A percentile compares a stretch with the other conserved stretches of the same genome.
These are phyloP conservation scores for Linanthus parryae DNA, from an alignment of 148 eudicot species.

Conservation along the genomic window DNA sequence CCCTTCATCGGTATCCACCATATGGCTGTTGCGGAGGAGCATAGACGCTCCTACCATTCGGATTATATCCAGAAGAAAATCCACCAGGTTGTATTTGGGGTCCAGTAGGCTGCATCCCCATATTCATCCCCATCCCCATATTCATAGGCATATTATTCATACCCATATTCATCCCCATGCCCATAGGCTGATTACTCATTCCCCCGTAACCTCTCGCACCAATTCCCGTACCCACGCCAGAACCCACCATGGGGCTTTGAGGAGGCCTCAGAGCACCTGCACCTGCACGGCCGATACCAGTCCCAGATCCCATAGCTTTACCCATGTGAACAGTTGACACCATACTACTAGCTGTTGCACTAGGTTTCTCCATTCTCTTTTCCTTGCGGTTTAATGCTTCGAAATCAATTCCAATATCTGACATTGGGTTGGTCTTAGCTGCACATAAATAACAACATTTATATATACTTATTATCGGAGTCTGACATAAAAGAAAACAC, in stretches of 20 bases:
- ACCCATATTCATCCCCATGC: conserved; percentile 30
- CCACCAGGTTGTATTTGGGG: conserved; percentile 55
- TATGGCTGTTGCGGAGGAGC: conserved; percentile 73
- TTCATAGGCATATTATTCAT: conserved; percentile 23
- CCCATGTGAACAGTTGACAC: conserved; percentile 14
- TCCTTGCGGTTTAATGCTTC: conserved; percentile 93
- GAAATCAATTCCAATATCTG: conserved; percentile 88
- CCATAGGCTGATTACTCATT: conserved; percentile 22
- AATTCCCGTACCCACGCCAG: conserved; percentile 43
- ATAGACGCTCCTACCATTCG: conserved; percentile 64
- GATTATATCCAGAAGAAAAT: conserved; percentile 59
- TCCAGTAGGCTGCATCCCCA: conserved; percentile 47
- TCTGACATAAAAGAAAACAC: no score
- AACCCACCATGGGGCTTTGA: conserved; percentile 46
- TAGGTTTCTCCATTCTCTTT: conserved; percentile 87
- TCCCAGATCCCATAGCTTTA: conserved; percentile 32
- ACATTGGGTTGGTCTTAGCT: conserved; percentile 83
- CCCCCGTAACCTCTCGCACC: conserved; percentile 25
- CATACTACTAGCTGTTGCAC: conserved; percentile 22
- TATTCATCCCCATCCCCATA: conserved; percentile 29
- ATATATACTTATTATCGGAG: no score
- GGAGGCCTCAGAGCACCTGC: conserved; percentile 54
- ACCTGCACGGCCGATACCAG: conserved; percentile 90
- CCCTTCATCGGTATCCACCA: conserved; percentile 59
- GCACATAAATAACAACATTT: conserved; percentile 24